Evolutionary conservation across 768 basidiomycete species (phyloP), one percentile per base, ranked within the genome.

Genomic region (Pholiota microspora): DNA sequence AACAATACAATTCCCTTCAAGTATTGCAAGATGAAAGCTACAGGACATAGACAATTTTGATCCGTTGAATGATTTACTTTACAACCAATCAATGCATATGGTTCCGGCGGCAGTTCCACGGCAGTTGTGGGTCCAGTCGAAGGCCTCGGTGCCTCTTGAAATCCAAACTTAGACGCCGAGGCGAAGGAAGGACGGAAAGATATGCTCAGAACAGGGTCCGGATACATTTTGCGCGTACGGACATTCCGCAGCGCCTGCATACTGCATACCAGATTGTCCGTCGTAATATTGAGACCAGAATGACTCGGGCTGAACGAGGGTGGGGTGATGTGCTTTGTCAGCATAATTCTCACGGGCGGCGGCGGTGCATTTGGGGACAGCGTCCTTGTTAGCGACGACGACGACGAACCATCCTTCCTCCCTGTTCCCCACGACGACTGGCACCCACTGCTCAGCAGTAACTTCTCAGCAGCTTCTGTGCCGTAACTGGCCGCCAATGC

Each of bases 401-500:
- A 62, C 62, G 58, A 63, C 59, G 28, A 62, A 54, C 51, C n/a
- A 42, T 21, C 45, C 45, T 53, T 59, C 53, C 47, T 35, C 55
- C 49, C 59, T 50, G 48, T 55, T 34, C 29, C 21, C 45, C 13
- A 59, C 65, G 57, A 58, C 54, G 48, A 36, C 50, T 23, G 7
- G 8, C 24, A 21, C 36, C 8, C 23, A 44, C 40, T 13, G 27
- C 42, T 29, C 47, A 42, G 49, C 59, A 49, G 29, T 44, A 28
- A 54, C 51, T 47, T 50, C 49, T 51, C 49, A 24, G 54, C 44
- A 56, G 57, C 53, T 54, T 60, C 59, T 55, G 56, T 52, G 50
- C 52, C 60, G 56, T 62, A 59, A 65, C 62, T 58, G 59, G 64
- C 59, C 63, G 65, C 73, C 64, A 71, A 77, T 79, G 77, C 74